Evolutionary conservation across 148 eudicot species (phyloP), one percentile per base, ranked within the genome.

Genomic region (Rhododendron griersonianum): DNA sequence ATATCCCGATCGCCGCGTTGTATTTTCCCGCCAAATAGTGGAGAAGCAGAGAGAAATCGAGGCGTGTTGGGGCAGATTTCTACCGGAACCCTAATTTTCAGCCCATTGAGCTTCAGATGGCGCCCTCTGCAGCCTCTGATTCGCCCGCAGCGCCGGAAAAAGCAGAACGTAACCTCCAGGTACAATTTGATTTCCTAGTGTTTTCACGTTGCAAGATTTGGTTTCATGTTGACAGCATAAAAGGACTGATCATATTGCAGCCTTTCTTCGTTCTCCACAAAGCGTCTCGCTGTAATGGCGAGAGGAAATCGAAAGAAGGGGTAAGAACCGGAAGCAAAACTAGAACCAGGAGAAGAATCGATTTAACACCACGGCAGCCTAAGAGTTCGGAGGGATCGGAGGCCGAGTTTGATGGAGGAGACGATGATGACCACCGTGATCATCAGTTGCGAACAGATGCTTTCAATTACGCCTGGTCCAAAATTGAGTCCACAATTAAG

Each of bases 251-350:
- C 5, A 21, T 18, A 13, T 25, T 71, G 69, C 88, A 95, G 97
- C 94, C 96, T 6, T 93, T 94, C 88, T 94, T 92, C 85, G 90
- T 94, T 61, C 92, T 95, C 76, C 98, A 93, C 85, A 93, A 87
- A 82, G 93, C 91, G 11, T 87, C 87, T 18, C 14, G 45, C 1
- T 80, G 47, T 33, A 82, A 45, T 53, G 83, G 67, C 1, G 85
- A 67, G 9, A 86, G 78, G 74, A 90, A 91, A 81, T 65, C 89
- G 4, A 51, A 71, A 11, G 86, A 33, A 44, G 76, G 37, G 39
- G 19, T 33, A 14, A 91, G 88, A 85, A 81, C 89, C 41, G 85
- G 88, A 74, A 90, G 16, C 80, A 81, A 48, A 25, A 28, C 67
- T 23, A 87, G 91, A 86, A 80, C 91, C 82, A 84, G 91, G 53